Base-by-base conservation (phyloP, 352 stramenopile species). In the Globisporangium ultimum region DNA sequence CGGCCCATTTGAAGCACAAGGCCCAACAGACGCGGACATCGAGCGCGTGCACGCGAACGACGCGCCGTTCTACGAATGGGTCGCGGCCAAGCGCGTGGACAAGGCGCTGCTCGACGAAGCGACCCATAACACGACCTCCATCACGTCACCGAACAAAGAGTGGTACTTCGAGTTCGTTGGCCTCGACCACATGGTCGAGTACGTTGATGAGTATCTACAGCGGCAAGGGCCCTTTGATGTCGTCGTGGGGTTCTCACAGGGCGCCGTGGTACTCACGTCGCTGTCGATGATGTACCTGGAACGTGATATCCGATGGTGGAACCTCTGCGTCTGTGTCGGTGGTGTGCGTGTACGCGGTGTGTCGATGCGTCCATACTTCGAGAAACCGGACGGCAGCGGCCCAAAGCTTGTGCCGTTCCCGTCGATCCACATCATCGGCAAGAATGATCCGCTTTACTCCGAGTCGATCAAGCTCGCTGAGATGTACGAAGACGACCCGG, bases 231-330 rank as follows among this genome's bases (percentile, higher is more conserved):
- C 84, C 3, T 85, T 88, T 24, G 84, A 93, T 48, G 59, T 89
- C 48, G 73, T 84, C 18, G 40, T 90, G 14, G 79, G 78, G 10
- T 94, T 94, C 47, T 91, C 78, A 4, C 84, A 94, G 47, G 84
- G 84, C 46, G 76, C 80, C 12, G 72, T 81, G 20, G 78, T 92
- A 70, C 53, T 87, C 2, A 87, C 76, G 20, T 63, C 84, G 20
- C 52, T 89, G 15, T 74, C 72, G 43, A 87, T 84, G 74, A 76
- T 63, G 54, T 84, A 84, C 43, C 58, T 78, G n/a, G 40, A 22
- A 45, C 52, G 65, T 43, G 70, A 67, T 34, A 73, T 68, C 18
- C 52, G 61, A 20, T 73, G 65, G 59, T 87, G 77, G 77, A 84
- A 84, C 48, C 64, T 84, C 36, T 49, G 66, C 14, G 53, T 87